Evolutionary conservation across 208 protist genomes (phyloP).

Genomic region (Lotmaria passim): DNA sequence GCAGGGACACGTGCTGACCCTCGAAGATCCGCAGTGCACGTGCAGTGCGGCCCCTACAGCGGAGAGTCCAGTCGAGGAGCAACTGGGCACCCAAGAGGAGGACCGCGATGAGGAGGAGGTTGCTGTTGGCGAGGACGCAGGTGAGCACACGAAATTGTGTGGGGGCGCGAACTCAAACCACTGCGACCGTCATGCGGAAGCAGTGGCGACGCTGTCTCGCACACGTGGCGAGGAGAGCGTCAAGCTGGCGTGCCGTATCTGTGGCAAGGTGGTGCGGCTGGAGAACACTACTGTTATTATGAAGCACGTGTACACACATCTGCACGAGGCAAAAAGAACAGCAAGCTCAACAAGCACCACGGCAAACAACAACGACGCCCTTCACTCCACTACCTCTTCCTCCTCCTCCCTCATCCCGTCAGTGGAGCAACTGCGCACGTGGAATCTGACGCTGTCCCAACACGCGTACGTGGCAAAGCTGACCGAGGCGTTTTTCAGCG

Average conservation of each 20-base stretch:
- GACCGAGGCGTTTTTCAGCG: conserved; percentile 35
- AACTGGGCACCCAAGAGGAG: no score
- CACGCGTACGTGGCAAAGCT: conserved; percentile 41
- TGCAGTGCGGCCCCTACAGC: background rate
- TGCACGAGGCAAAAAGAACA: conserved; percentile 9
- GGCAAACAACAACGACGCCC: no score
- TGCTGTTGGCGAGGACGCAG: background rate
- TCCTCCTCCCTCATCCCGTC: conserved; percentile 23
- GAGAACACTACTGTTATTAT: conserved; percentile 39
- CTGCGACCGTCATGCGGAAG: background rate
- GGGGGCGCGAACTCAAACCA: background rate
- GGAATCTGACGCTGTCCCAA: conserved; percentile 55
- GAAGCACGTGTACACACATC: conserved; percentile 54
- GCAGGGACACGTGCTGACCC: conserved; percentile 50
- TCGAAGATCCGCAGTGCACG: conserved; percentile 18
- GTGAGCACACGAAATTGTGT: no score
- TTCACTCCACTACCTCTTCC: background rate
- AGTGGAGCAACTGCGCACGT: conserved; percentile 35
- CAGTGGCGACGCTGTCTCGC: conserved; percentile 1
- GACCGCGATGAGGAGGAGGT: no score
- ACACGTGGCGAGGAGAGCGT: conserved; percentile 5
- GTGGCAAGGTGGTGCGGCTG: conserved; percentile 49
- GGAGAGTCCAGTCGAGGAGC: no score
- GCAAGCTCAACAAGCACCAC: background rate
- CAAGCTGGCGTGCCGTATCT: conserved; percentile 65